Evolutionary conservation across 176 grass and related monocot species (phyloP).

Genomic region (Oryza glaberrima): DNA sequence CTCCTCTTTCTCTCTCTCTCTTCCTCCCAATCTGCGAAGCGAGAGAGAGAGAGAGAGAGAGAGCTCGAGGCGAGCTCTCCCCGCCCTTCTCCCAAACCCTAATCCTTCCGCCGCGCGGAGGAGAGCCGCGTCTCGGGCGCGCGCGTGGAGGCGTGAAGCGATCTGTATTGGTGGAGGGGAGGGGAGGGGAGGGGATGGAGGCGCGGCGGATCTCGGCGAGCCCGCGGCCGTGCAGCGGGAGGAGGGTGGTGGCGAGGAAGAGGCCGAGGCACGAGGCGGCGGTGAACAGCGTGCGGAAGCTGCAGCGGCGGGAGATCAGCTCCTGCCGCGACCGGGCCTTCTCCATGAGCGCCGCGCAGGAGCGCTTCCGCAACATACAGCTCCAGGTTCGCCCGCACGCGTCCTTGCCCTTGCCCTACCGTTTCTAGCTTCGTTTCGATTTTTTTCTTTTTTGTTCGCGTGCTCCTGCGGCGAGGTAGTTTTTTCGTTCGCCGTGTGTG

Average conservation of each 20-base stretch:
- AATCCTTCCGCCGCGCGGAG: background rate
- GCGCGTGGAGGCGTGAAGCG: slow-evolving; percentile 14
- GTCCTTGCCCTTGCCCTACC: background rate
- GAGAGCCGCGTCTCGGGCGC: background rate
- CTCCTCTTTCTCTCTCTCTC: slow-evolving; percentile 17
- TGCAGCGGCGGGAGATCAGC: slow-evolving; percentile 89
- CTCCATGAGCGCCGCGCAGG: slow-evolving; percentile 80
- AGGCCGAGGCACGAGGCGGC: slow-evolving; percentile 56
- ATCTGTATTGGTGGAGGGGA: background rate
- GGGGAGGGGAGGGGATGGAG: slow-evolving; percentile 51
- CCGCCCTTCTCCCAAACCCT: slow-evolving; percentile 48
- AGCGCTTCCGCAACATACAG: slow-evolving; percentile 86
- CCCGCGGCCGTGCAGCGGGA: slow-evolving; percentile 79
- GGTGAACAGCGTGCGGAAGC: slow-evolving; percentile 78
- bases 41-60: background rate
- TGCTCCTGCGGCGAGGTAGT: background rate
- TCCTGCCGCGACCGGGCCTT: slow-evolving; percentile 69
- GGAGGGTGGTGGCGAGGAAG: slow-evolving; percentile 79
- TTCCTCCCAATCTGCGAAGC: slow-evolving; percentile 40
- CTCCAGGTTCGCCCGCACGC: slow-evolving; percentile 54
- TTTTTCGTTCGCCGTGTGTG: background rate
- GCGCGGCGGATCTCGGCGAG: slow-evolving; percentile 74
- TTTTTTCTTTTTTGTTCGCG: background rate
- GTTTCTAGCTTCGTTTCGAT: background rate
- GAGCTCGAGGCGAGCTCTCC: slow-evolving; percentile 22